Percentiles rank a stretch among this genome's conserved stretches.
phyloP scores from a whole-genome alignment of 2,329 filamentous ascomycete genomes.

The Alternaria incomplexa region DNA sequence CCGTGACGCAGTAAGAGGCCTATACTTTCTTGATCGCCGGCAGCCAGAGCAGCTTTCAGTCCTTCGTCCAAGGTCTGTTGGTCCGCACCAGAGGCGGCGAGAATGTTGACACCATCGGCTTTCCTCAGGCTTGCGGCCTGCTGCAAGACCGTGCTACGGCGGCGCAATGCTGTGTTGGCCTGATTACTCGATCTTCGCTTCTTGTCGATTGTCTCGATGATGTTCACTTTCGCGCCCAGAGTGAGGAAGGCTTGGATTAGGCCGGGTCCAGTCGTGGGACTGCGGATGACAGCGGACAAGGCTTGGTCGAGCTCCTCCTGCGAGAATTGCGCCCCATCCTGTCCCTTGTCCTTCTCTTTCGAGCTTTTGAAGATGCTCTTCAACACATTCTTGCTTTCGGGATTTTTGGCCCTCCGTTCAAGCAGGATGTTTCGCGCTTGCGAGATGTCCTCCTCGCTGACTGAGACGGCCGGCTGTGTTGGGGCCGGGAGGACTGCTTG shows the following conservation, averaged over 20 bases:
- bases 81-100: slow-evolving; percentile 44
- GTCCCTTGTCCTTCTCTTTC: slow-evolving; percentile 43
- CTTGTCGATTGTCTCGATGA: slow-evolving; percentile 25
- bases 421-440: slow-evolving; percentile 40
- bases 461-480: slow-evolving; percentile 33
- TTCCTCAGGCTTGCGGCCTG: slow-evolving; percentile 40
- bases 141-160: slow-evolving; percentile 46
- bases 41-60: slow-evolving; percentile 39
- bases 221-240: slow-evolving; percentile 45
- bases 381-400: slow-evolving; percentile 39
- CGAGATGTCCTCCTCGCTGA: slow-evolving; percentile 41
- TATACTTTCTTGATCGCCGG: slow-evolving; percentile 42
- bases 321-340: slow-evolving; percentile 36
- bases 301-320: slow-evolving; percentile 46
- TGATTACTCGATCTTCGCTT: slow-evolving; percentile 22
- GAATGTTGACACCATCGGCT: slow-evolving; percentile 38
- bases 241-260: slow-evolving; percentile 43
- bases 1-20: slow-evolving; percentile 44
- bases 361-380: slow-evolving; percentile 46
- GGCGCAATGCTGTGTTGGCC: slow-evolving; percentile 27
- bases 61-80: slow-evolving; percentile 44
- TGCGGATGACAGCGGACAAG: slow-evolving; percentile 40
- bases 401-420: slow-evolving; percentile 36
- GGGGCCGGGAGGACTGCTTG: slow-evolving; percentile 42
- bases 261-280: slow-evolving; percentile 36